These are phyloP conservation scores for Fraxinus angustifolia DNA, from an alignment of 305 asterid species.

Conservation along the genomic window DNA sequence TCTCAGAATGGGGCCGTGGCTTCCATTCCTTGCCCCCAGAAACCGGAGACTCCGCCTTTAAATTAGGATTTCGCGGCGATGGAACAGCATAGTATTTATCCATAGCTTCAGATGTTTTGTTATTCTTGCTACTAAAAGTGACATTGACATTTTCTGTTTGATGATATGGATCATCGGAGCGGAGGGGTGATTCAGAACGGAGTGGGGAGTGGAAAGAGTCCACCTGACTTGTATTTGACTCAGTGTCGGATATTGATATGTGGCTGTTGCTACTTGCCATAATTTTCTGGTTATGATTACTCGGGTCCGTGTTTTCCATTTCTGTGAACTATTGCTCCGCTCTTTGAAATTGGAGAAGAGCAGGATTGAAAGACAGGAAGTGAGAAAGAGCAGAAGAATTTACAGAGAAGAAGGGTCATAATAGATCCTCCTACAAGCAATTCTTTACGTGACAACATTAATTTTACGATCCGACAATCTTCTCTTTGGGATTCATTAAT, in stretches of 20 bases:
- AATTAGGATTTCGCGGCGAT: constrained; percentile 40
- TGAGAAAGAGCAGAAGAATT: neutral
- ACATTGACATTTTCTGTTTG: constrained; percentile 28
- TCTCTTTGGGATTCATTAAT: neutral
- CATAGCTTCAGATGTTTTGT: constrained; percentile 36
- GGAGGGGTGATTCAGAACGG: constrained; percentile 59
- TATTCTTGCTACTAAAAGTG: constrained; percentile 15
- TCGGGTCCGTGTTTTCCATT: constrained; percentile 46
- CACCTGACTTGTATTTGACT: constrained; percentile 57
- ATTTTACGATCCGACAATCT: constrained; percentile 1
- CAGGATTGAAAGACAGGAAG: neutral
- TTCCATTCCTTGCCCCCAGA: constrained; percentile 31
- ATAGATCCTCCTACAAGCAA: neutral
- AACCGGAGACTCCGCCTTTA: constrained; percentile 39
- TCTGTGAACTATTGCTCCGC: neutral
- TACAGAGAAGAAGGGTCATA: neutral
- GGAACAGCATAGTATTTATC: constrained; percentile 39
- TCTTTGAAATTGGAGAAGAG: neutral
- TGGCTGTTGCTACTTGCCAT: constrained; percentile 53
- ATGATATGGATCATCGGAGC: constrained; percentile 53
- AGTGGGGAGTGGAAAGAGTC: constrained; percentile 78
- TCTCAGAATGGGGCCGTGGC: constrained; percentile 43
- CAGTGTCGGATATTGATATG: constrained; percentile 76
- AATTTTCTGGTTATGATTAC: constrained; percentile 25
- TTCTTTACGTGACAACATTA: neutral